A percentile compares a stretch with the other conserved stretches of the same genome.
phyloP scores from a whole-genome alignment of 441 rosid species.

The Bruguiera hainesii region DNA sequence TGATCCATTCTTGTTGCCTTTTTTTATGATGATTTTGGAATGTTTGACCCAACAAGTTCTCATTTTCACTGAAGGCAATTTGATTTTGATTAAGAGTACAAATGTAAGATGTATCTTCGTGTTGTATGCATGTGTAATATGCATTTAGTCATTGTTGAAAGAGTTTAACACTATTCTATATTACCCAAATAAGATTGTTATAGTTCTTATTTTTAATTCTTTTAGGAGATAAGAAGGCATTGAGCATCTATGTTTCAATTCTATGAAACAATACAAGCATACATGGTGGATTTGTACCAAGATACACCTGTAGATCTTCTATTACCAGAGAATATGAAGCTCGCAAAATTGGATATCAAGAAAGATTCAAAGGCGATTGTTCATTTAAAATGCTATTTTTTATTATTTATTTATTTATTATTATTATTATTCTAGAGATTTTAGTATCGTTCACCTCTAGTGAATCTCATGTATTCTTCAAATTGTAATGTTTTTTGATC shows the following conservation, averaged over 20 bases:
- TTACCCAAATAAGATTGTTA: too few species aligned
- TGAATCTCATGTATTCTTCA: background rate
- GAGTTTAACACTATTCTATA: too few species aligned
- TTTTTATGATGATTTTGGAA: conserved; percentile 15
- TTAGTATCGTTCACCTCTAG: background rate
- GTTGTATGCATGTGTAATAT: too few species aligned
- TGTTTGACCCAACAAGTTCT: conserved; percentile 49
- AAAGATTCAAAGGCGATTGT: conserved; percentile 77
- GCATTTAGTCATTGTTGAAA: too few species aligned
- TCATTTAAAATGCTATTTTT: background rate
- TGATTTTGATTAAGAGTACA: background rate
- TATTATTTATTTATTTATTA: background rate
- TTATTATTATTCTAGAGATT: background rate
- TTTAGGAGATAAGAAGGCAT: too few species aligned
- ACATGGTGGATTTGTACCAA: conserved; percentile 96
- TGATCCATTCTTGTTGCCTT: background rate
- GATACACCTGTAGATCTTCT: conserved; percentile 87
- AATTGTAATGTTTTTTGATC: conserved; percentile 3
- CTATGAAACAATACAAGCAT: conserved; percentile 52
- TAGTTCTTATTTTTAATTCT: too few species aligned
- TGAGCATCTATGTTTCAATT: background rate
- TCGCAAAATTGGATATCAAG: conserved; percentile 76
- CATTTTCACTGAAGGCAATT: conserved; percentile 70
- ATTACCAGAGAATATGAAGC: conserved; percentile 63
- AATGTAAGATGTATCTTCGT: too few species aligned